Conservation (phyloP, 805 yeast genomes). For the Kodamaea kaohsiungensis region DNA sequence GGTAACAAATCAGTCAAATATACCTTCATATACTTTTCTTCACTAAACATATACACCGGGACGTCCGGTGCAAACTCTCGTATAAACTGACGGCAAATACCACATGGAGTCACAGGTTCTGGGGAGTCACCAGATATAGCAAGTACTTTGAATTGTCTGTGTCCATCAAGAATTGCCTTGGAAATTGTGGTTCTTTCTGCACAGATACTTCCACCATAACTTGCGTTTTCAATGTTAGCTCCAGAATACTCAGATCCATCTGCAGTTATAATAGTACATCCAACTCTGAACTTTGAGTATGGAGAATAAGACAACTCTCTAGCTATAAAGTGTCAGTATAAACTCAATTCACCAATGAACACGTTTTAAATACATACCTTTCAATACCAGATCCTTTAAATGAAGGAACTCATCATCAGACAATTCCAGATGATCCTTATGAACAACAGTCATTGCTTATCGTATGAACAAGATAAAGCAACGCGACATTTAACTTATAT, state of each 20-base stretch:
- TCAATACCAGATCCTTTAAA: slow-evolving; percentile 27
- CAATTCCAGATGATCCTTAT: slow-evolving; percentile 19
- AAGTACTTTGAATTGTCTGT: slow-evolving; percentile 51
- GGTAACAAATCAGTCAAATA: slow-evolving; percentile 72
- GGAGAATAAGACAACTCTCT: slow-evolving; percentile 62
- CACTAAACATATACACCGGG: slow-evolving; percentile 70
- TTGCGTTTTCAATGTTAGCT: slow-evolving; percentile 92
- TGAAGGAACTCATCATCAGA: slow-evolving; percentile 21
- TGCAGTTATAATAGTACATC: slow-evolving; percentile 65
- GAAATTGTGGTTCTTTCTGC: slow-evolving; percentile 42
- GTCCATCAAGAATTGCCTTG: slow-evolving; percentile 42
- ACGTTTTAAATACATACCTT: slow-evolving; percentile 19
- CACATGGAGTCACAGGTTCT: slow-evolving; percentile 81
- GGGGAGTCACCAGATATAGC: slow-evolving; percentile 65
- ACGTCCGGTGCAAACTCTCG: slow-evolving; percentile 70
- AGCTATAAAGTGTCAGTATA: slow-evolving; percentile 29
- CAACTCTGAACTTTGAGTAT: slow-evolving; percentile 80
- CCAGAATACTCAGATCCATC: slow-evolving; percentile 58
- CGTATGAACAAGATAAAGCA: not conserved
- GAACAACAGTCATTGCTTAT: not conserved
- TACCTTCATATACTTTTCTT: slow-evolving; percentile 37
- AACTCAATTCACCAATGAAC: not conserved
- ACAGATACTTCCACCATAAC: slow-evolving; percentile 62
- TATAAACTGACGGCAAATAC: slow-evolving; percentile 88
- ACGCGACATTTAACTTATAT: not conserved